Evolutionary conservation across 2,329 filamentous ascomycete species (phyloP), one percentile per base, ranked within the genome.

Genomic region (Xylariaceae sp.): DNA sequence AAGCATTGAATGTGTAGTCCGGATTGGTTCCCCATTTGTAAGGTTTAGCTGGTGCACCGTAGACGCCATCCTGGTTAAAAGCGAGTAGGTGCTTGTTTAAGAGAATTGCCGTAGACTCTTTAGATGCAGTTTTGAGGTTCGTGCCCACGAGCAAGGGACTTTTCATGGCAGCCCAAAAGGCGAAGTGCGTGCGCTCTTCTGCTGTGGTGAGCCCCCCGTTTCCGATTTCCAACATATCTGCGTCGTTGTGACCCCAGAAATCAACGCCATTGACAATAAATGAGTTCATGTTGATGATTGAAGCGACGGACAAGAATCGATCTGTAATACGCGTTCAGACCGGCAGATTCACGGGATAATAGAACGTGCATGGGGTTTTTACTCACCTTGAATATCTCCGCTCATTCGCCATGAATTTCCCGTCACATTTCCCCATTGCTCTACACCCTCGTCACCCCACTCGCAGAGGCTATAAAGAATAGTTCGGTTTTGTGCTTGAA

Each of bases 381-480:
- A 9, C 57, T 53, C 30, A 58, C 57, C 5, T 29, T 30, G 56
- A 35, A 79, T 78, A 59, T 79, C 76, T 1, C 64, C 70, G 53
- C 70, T 75, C 70, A 75, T 78, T 55, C 72, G 71, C 74, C 72
- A 80, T 21, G 73, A 77, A 50, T 78, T 76, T 2, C 76, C 80
- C 0, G 75, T 77, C 5, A 65, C 59, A 49, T 75, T 75, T 6
- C 76, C 81, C 79, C 81, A 84, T 3, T 64, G 62, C 46, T 76
- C 73, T 3, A 83, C 79, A 13, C 76, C 70, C 0, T 76, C 79
- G 13, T 73, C 64, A 3, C 81, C 81, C 80, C 81, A 83, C 24
- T 78, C 73, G 62, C 80, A 84, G 11, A 84, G 68, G 9, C 72
- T 77, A 65, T 77, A 83, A 3, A 79, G 64, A 10, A 83, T 82